Evolutionary conservation across 140 eudicot species (phyloP), one percentile per base, ranked within the genome.

Genomic region (Flaveria floridana): DNA sequence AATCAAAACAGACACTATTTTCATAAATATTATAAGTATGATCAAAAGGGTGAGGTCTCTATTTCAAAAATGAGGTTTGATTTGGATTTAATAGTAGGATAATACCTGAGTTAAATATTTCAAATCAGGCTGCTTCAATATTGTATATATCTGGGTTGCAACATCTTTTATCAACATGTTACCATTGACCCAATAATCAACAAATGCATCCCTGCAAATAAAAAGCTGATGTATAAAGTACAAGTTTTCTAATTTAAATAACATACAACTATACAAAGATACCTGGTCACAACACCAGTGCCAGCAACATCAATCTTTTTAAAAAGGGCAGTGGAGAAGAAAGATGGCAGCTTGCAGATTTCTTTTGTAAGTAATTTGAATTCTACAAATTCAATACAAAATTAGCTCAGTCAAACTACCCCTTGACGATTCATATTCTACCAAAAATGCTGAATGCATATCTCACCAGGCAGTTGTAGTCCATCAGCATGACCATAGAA

Each of bases 101-200:
- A 67, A 76, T 30, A 87, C 94, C 94, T 88, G 94, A 71, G 86
- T 85, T 75, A 88, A 83, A 83, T 85, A 88, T 76, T 61, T 85
- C 82, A 76, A 75, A 37, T 88, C 85, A 26, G 86, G 94, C 57
- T 85, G 94, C 82, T 88, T 88, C 71, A 88, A 81, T 66, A 88
- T 85, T 59, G 79, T 83, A 79, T 61, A 88, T 41, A 88, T 85
- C 76, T 85, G 90, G 57, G 90, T 83, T 7, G 85, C 85, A 80
- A 73, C 69, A 58, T 88, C 94, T 83, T 80, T 65, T 63, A 86
- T 88, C 79, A 85, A 61, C 88, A 88, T 78, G 79, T 88, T 85
- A 77, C 90, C 80, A 77, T 85, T 76, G 59, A 88, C 86, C 94
- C 94, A 88, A 23, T 83, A 88, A 61, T 85, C 85, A 78, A 88